Percentiles rank a stretch among this genome's conserved stretches.
Conservation (phyloP, 2,329 filamentous ascomycete genomes). For the Fusarium siculi region DNA sequence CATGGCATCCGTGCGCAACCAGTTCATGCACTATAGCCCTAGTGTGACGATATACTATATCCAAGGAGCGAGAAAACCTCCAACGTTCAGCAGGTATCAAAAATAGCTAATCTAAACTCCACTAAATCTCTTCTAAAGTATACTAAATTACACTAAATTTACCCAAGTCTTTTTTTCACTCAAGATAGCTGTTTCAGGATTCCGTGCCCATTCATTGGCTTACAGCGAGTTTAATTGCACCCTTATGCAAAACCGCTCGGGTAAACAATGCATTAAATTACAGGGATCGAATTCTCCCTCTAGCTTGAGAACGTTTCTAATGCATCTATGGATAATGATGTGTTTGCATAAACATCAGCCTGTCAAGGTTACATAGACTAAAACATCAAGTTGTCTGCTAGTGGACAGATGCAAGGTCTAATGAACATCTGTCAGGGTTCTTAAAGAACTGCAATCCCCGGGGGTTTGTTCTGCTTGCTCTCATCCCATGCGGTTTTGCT, state of each 20-base stretch:
- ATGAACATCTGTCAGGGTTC: too few species aligned
- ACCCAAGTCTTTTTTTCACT: not conserved
- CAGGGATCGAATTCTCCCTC: not conserved
- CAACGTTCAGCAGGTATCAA: accelerated
- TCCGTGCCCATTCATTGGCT: not conserved
- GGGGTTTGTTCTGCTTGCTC: too few species aligned
- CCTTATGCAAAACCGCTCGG: not conserved
- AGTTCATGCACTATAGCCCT: not conserved
- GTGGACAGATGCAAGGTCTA: not conserved
- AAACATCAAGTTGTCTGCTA: accelerated
- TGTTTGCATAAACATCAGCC: not conserved
- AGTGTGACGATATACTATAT: not conserved
- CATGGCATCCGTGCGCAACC: not conserved
- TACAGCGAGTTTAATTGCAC: not conserved
- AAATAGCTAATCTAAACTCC: not conserved
- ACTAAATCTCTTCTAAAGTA: not conserved
- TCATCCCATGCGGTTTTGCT: not conserved
- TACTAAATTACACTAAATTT: not conserved
- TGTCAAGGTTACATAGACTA: not conserved
- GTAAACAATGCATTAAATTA: not conserved
- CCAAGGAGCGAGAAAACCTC: not conserved
- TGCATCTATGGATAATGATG: not conserved
- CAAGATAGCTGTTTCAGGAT: not conserved
- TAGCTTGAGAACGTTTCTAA: not conserved
- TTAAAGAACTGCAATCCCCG: not conserved